Conservation (phyloP, 2,329 filamentous ascomycete species). For the Chaetomiaceae sp. region DNA sequence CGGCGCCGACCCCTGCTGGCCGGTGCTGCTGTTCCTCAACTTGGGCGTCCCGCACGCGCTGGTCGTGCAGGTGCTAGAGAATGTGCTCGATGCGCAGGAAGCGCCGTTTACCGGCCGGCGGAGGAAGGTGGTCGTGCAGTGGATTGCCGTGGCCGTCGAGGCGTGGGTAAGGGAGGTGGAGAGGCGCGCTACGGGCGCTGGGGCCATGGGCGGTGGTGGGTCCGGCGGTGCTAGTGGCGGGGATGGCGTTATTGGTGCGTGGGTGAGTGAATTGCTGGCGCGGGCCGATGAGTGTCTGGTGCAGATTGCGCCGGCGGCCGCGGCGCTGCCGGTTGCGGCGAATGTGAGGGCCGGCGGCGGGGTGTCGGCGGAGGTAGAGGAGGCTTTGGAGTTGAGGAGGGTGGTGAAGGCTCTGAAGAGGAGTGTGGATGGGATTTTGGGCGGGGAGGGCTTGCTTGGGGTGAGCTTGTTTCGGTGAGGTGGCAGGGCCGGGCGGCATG, state of each 20-base stretch:
- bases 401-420: conserved; percentile 26
- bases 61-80: conserved; percentile 53
- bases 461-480: conserved; percentile 23
- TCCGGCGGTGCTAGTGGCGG: background rate
- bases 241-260: conserved; percentile 37
- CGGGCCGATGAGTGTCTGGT: conserved; percentile 41
- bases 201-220: background rate
- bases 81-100: conserved; percentile 55
- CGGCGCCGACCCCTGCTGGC: conserved; percentile 54
- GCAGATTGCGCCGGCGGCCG: conserved; percentile 7
- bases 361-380: conserved; percentile 17
- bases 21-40: conserved; percentile 51
- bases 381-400: conserved; percentile 22
- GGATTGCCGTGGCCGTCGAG: conserved; percentile 48
- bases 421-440: conserved; percentile 23
- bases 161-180: conserved; percentile 49
- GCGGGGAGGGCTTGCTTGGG: conserved; percentile 12
- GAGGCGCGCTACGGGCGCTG: conserved; percentile 40
- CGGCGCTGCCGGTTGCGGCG: background rate
- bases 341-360: background rate
- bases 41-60: conserved; percentile 55
- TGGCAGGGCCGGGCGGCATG: no score
- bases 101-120: conserved; percentile 52
- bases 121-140: conserved; percentile 50
- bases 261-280: conserved; percentile 47